Base-by-base conservation (phyloP, 768 basidiomycete species). In the Thelephora aurantiotincta region DNA sequence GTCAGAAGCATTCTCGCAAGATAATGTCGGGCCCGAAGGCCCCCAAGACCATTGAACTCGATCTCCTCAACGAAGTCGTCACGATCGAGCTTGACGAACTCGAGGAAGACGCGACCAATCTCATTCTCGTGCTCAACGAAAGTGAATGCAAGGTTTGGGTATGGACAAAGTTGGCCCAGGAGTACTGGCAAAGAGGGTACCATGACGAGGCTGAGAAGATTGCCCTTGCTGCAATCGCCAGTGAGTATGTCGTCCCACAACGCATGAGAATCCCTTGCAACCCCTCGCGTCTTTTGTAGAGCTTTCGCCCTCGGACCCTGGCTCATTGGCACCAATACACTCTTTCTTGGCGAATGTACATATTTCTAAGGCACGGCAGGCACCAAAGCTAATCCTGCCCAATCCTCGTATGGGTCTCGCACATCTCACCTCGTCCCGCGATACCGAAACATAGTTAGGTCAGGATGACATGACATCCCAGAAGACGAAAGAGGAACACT, bases 11-110 rank as follows among this genome's bases (percentile, higher is more conserved):
- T 41, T 22, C 4, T 14, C 18, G 12, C 16, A 6, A 14, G 22
- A 41, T 7, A 41, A 41, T 41, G 38, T 41, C 35, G 58, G 54
- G 33, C 54, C 67, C 45, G 14, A 16, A 41, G 12, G 22, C 38
- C 65, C 78, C 4, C 71, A 85, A 44, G 81, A 85, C 38, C 61
- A 85, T 89, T 54, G 85, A 87, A 57, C 70, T 88, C 5, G 80
- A 41, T 41, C 38, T 80, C 34, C 77, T 80, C 6, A 82, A 85
- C 63, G 91, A 93, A 64, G 76, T 87, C 58, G 84, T 93, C 50
- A 84, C 86, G 18, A 81, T 97, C 50, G 87, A 94, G 68, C 74
- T 97, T 35, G 85, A 88, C 67, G 69, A 82, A 55, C 79, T 98
- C 45, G 84, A 88, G 62, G 78, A 79, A 3, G 80, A 77, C 56